A percentile compares a stretch with the other conserved stretches of the same genome.
Evolutionary conservation across 257 asterid genomes (phyloP).

Genomic region (Nicotiana undulata): DNA sequence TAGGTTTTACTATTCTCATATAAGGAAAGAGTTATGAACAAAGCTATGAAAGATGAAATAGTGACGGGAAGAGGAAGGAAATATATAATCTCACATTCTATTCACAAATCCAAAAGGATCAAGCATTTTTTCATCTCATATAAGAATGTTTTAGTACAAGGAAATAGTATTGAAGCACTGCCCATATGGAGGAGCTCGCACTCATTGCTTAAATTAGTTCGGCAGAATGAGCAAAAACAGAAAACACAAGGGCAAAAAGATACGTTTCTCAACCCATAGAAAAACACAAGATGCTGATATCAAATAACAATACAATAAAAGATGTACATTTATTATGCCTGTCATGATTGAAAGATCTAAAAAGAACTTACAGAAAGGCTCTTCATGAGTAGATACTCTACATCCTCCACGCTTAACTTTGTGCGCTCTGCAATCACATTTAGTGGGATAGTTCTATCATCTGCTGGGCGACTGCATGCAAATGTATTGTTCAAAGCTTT

Average conservation of each 20-base stretch:
- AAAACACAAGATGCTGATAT: background rate
- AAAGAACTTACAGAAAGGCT: constrained; percentile 81
- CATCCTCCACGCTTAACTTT: constrained; percentile 84
- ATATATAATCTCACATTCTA: background rate
- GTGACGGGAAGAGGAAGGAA: background rate
- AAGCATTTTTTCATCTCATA: too few relatives aligned
- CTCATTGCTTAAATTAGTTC: background rate
- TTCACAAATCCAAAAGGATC: background rate
- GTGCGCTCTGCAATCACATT: constrained; percentile 77
- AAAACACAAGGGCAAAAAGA: background rate
- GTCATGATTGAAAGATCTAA: background rate
- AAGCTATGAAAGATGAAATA: background rate
- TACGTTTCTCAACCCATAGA: background rate
- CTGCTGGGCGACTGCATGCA: constrained; percentile 84
- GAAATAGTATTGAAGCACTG: too few relatives aligned
- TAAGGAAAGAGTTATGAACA: background rate
- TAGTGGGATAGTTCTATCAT: constrained; percentile 86
- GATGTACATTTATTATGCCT: background rate
- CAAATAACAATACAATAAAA: background rate
- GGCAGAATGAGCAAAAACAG: background rate
- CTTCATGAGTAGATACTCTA: constrained; percentile 92
- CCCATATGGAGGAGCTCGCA: too few relatives aligned
- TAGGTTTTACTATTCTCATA: background rate
- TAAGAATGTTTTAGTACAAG: too few relatives aligned
- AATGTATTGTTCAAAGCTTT: background rate